A percentile compares a stretch with the other conserved stretches of the same genome.
Evolutionary conservation across 2,329 filamentous ascomycete genomes (phyloP).

Genomic region (Furcasterigmium sp.): DNA sequence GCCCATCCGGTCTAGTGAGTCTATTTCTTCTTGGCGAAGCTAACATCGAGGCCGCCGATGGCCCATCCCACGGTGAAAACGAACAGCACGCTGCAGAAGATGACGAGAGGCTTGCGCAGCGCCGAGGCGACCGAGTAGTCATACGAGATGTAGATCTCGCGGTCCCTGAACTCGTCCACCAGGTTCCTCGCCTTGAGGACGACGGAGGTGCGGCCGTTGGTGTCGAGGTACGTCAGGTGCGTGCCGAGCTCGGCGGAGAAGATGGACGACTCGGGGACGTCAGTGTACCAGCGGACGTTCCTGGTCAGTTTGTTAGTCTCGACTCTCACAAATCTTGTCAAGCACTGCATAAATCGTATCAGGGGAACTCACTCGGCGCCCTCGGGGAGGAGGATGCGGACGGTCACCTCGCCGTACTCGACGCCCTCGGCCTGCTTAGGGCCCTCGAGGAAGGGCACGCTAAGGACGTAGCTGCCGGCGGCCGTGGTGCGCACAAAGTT

Average conservation of each 20-base stretch:
- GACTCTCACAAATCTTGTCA: too few relatives aligned
- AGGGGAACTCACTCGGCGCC: conserved; percentile 68
- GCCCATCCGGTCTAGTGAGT: neutral
- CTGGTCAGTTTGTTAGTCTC: conserved; percentile 42
- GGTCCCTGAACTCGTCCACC: conserved; percentile 83
- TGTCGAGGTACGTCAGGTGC: conserved; percentile 93
- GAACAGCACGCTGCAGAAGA: conserved; percentile 68
- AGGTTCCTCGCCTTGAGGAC: conserved; percentile 78
- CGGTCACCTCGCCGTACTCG: conserved; percentile 74
- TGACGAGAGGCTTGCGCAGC: conserved; percentile 80
- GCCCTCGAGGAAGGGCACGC: conserved; percentile 88
- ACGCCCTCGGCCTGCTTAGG: conserved; percentile 81
- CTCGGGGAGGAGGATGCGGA: conserved; percentile 85
- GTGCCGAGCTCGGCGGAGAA: conserved; percentile 52
- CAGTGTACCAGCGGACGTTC: conserved; percentile 72
- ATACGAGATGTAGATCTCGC: conserved; percentile 81
- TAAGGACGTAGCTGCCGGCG: conserved; percentile 68
- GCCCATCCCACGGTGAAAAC: conserved; percentile 72
- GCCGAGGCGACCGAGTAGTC: conserved; percentile 71
- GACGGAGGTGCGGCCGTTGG: conserved; percentile 77
- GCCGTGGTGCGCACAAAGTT: conserved; percentile 65
- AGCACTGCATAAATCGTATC: neutral
- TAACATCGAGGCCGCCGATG: conserved; percentile 73
- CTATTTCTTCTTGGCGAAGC: conserved; percentile 52
- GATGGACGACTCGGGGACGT: conserved; percentile 60